Base-by-base conservation (phyloP, 495 filamentous ascomycete species). In the Opeltia flavorubescens region DNA sequence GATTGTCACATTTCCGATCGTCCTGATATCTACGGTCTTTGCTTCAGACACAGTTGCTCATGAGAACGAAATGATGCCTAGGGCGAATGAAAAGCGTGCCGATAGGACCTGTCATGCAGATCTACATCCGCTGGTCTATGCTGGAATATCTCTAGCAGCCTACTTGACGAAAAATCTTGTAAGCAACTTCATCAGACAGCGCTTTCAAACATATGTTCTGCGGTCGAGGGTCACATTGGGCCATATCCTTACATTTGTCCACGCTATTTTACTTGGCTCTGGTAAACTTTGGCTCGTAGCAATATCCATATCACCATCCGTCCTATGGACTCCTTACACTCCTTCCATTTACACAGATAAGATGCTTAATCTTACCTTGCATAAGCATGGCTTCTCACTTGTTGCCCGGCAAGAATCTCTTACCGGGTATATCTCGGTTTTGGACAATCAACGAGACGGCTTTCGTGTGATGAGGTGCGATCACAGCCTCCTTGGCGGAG, bases 401-500 rank as follows among this genome's bases (percentile, higher is more conserved):
- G 56, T 95, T 33, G 88, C 81, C 27, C 80, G 91, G 13, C 66
- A 75, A 55, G 89, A 95, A 57, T 93, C 85, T 0, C 59, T 78
- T 12, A 95, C 91, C 7, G 91, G 91, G 1, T 98, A 98, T 58
- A 66, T 98, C 34, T 95, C 91, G 0, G 83, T 98, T 5, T 57
- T 95, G 29, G 83, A 95, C 35, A 84, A 77, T 53, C 47, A 71
- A 7, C 62, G 80, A 7, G 70, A 78, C 17, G 74, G 77, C 4
- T 95, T 83, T 65, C 73, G 87, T 1, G 77, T 89, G 11, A 74
- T 98, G 77, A 75, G 91, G 42, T 95, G 88, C 56, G 91, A 95
- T 55, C 91, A 98, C 57, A 91, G 84, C 50, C 66, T 98, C 20
- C 76, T 98, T 4, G 91, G 91, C 27, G 91, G 91, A n/a, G 86